Evolutionary conservation across 1,284 basidiomycete species (phyloP).

Genomic region (Ceratobasidium sp.): DNA sequence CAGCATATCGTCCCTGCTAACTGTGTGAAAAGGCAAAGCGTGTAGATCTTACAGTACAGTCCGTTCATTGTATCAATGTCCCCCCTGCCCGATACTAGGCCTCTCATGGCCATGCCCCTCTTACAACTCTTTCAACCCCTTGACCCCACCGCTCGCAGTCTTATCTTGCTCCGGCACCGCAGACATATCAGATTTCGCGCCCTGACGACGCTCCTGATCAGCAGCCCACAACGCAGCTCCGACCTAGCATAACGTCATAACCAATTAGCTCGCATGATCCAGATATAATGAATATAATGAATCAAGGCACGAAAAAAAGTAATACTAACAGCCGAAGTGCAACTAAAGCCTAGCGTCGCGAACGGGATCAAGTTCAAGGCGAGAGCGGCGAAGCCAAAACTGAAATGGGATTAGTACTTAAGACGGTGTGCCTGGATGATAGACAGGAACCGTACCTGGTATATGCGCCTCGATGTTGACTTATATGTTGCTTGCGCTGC

Average conservation of each 20-base stretch:
- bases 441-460: slow-evolving; percentile 64
- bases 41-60: not conserved
- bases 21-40: not conserved
- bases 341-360: slow-evolving; percentile 67
- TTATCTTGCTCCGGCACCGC: slow-evolving; percentile 40
- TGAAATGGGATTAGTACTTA: slow-evolving; percentile 47
- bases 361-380: slow-evolving; percentile 75
- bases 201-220: slow-evolving; percentile 63
- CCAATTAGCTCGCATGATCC: not conserved
- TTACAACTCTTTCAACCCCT: slow-evolving; percentile 38
- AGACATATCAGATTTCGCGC: slow-evolving; percentile 30
- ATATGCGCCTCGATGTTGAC: slow-evolving; percentile 66
- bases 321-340: slow-evolving; percentile 68
- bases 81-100: too few species aligned
- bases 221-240: slow-evolving; percentile 82
- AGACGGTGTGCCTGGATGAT: slow-evolving; percentile 45
- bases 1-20: not conserved
- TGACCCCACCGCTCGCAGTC: slow-evolving; percentile 33
- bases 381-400: slow-evolving; percentile 73
- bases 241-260: slow-evolving; percentile 27
- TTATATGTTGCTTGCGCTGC: slow-evolving; percentile 59
- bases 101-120: not conserved
- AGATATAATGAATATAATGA: too few species aligned
- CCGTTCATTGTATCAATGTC: not conserved
- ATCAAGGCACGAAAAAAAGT: not conserved